Conservation (phyloP, 2,329 filamentous ascomycete genomes). For the Exophiala xenobiotica region DNA sequence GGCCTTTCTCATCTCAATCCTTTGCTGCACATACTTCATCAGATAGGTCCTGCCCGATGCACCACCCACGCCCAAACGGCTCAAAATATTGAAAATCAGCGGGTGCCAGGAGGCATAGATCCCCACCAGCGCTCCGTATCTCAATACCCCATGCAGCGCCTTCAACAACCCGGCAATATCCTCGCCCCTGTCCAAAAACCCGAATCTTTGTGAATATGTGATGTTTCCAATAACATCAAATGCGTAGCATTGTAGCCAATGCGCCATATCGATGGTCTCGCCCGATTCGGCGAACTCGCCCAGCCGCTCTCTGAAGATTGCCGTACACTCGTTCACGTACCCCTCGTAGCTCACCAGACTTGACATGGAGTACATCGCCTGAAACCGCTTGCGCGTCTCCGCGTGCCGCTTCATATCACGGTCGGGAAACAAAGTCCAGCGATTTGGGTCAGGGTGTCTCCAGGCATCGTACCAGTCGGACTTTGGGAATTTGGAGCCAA, state of each 20-base stretch:
- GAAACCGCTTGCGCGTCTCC: constrained; percentile 59
- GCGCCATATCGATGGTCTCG: constrained; percentile 37
- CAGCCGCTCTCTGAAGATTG: constrained; percentile 42
- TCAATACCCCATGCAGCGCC: constrained; percentile 38
- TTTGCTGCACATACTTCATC: constrained; percentile 36
- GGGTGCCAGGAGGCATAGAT: constrained; percentile 45
- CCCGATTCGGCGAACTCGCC: constrained; percentile 37
- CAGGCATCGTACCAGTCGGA: constrained; percentile 52
- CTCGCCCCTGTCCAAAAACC: constrained; percentile 71
- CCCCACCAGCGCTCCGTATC: constrained; percentile 44
- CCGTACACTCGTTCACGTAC: constrained; percentile 50
- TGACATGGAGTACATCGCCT: constrained; percentile 50
- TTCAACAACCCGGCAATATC: constrained; percentile 58
- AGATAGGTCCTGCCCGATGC: constrained; percentile 37
- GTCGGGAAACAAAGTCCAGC: constrained; percentile 66
- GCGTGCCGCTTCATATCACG: constrained; percentile 73
- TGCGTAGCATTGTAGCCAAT: constrained; percentile 76
- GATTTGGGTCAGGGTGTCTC: constrained; percentile 57
- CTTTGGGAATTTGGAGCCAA: constrained; percentile 27
- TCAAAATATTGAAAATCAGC: constrained; percentile 35
- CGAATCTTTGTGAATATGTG: constrained; percentile 63
- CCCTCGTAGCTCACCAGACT: constrained; percentile 50
- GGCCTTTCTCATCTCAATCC: constrained; percentile 34
- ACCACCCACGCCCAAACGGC: constrained; percentile 35
- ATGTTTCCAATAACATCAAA: constrained; percentile 64